Evolutionary conservation across 345 rosid genomes (phyloP).

Genomic region (Dipteronia sinensis): DNA sequence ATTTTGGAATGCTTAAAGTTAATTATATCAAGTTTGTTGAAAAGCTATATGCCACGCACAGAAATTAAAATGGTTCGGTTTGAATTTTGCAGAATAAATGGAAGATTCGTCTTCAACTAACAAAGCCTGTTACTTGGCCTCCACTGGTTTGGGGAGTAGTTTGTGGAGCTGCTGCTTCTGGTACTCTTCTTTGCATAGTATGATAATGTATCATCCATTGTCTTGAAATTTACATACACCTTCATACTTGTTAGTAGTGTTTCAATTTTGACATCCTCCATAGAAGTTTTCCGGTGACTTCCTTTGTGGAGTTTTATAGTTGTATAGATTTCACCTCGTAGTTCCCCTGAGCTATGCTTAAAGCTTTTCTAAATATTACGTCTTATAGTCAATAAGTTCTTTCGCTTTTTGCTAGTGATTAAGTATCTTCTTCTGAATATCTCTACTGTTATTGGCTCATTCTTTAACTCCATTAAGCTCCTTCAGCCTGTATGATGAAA

Average conservation of each 20-base stretch:
- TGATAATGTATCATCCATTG: neutral
- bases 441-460: neutral
- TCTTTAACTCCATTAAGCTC: neutral
- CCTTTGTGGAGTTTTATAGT: neutral
- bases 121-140: slow-evolving; percentile 99
- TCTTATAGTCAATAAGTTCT: neutral
- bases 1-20: neutral
- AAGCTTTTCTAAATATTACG: neutral
- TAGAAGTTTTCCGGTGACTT: neutral
- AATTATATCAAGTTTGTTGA: neutral
- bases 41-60: neutral
- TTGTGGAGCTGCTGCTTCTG: slow-evolving; percentile 99
- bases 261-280: neutral
- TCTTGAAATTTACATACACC: neutral
- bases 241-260: neutral
- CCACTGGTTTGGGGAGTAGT: slow-evolving; percentile 95
- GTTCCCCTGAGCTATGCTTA: neutral
- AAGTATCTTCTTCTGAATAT: neutral
- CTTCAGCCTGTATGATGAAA: neutral
- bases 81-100: slow-evolving; percentile 73
- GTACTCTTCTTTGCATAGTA: slow-evolving; percentile 35
- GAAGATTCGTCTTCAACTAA: slow-evolving; percentile 97
- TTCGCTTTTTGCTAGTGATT: neutral
- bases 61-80: neutral
- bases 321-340: neutral